Percentiles rank a stretch among this genome's conserved stretches.
Conservation (phyloP, 768 basidiomycete genomes). For the Wakefieldia striispora region DNA sequence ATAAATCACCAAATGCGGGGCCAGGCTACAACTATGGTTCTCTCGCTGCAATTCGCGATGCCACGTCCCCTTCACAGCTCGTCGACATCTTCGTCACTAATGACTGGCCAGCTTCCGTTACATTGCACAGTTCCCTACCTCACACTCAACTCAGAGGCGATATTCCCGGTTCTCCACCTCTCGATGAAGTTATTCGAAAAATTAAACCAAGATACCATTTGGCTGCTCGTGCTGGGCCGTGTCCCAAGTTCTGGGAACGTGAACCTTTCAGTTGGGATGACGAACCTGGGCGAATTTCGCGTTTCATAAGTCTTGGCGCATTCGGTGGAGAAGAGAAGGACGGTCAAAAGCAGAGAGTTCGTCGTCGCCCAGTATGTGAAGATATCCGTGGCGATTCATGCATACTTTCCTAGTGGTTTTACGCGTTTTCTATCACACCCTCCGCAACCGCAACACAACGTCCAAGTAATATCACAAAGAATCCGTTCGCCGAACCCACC, state of each 20-base stretch:
- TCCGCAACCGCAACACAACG: constrained; percentile 38
- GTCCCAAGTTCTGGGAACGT: constrained; percentile 88
- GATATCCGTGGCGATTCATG: constrained; percentile 5
- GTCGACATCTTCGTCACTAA: constrained; percentile 83
- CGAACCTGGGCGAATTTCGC: constrained; percentile 60
- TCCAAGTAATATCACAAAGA: constrained; percentile 66
- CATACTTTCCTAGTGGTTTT: constrained; percentile 75
- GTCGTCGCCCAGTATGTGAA: constrained; percentile 34
- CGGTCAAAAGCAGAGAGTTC: constrained; percentile 81
- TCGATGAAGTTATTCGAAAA: constrained; percentile 62
- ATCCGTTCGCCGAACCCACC: constrained; percentile 57
- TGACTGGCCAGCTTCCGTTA: constrained; percentile 68
- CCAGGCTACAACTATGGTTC: constrained; percentile 54
- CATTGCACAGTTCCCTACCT: constrained; percentile 55
- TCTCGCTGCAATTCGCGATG: constrained; percentile 64
- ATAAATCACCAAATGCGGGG: constrained; percentile 44
- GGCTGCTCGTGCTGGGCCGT: constrained; percentile 59
- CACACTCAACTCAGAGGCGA: constrained; percentile 44
- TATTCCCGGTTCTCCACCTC: constrained; percentile 47
- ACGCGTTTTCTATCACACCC: constrained; percentile 86
- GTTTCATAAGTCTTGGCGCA: constrained; percentile 83
- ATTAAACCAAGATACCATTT: constrained; percentile 89
- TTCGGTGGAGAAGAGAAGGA: constrained; percentile 64
- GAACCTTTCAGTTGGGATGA: constrained; percentile 89
- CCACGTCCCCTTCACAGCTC: constrained; percentile 58